Evolutionary conservation across 192 early-diverging fungal species (phyloP).

Genomic region (Gamsiella multidivaricata): DNA sequence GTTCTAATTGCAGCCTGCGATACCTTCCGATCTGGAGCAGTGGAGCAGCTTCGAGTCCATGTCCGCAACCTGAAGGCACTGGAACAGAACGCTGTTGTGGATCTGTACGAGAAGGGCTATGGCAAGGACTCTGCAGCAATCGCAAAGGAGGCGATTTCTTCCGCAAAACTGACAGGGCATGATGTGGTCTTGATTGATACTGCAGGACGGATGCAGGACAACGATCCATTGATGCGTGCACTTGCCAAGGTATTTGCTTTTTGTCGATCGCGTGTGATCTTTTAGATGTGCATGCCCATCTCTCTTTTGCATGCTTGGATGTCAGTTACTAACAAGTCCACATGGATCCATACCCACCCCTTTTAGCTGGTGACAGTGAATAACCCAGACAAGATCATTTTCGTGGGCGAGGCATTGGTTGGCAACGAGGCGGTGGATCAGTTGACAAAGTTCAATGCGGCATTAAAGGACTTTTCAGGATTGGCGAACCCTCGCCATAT

Average conservation of each 20-base stretch:
- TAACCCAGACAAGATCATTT: slow-evolving; percentile 95
- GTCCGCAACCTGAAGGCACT: slow-evolving; percentile 88
- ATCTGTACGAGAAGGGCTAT: slow-evolving; percentile 95
- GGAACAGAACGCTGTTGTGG: slow-evolving; percentile 71
- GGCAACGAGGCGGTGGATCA: slow-evolving; percentile 98
- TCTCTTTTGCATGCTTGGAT: too few relatives aligned
- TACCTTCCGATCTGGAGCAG: slow-evolving; percentile 95
- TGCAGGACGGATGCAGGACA: slow-evolving; percentile 98
- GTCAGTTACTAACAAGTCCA: too few relatives aligned
- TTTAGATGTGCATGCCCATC: too few relatives aligned
- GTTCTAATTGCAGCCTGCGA: slow-evolving; percentile 96
- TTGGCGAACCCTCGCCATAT: slow-evolving; percentile 86
- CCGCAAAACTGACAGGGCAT: slow-evolving; percentile 75
- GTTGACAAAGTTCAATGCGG: slow-evolving; percentile 95
- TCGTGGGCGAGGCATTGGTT: slow-evolving; percentile 97
- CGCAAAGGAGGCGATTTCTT: slow-evolving; percentile 90
- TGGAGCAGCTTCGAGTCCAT: slow-evolving; percentile 94
- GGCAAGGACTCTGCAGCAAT: slow-evolving; percentile 97
- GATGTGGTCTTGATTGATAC: slow-evolving; percentile 97
- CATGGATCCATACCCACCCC: not conserved
- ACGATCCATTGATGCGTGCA: slow-evolving; percentile 97
- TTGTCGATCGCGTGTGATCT: too few relatives aligned
- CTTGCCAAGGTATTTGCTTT: slow-evolving; percentile 78
- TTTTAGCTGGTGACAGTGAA: slow-evolving; percentile 84
- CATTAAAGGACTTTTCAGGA: slow-evolving; percentile 89